phyloP scores from a whole-genome alignment of 2,329 filamentous ascomycete genomes.

The Pseudogymnoascus sp. region DNA sequence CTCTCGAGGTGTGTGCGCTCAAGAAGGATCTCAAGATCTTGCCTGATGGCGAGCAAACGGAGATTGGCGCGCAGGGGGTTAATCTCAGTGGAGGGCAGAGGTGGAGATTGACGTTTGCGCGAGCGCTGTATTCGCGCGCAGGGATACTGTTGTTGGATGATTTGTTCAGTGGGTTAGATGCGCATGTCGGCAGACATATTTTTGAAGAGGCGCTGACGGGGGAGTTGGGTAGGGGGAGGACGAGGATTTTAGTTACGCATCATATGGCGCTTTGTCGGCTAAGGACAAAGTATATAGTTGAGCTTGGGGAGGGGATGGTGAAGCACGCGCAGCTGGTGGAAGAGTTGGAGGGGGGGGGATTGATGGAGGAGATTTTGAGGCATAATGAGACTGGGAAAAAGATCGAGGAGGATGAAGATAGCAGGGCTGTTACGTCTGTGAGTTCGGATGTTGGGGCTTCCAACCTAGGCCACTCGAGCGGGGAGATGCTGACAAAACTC shows the following conservation, averaged over 20 bases:
- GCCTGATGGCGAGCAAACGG: constrained; percentile 66
- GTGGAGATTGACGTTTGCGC: constrained; percentile 72
- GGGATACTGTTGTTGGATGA: constrained; percentile 73
- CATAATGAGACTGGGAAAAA: constrained; percentile 42
- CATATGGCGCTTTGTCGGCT: constrained; percentile 65
- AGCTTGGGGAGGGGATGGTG: constrained; percentile 60
- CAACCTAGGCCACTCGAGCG: no score
- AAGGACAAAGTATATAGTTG: constrained; percentile 64
- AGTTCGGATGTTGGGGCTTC: no score
- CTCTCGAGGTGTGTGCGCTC: constrained; percentile 64
- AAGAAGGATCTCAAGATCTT: constrained; percentile 70
- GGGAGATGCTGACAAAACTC: constrained; percentile 41
- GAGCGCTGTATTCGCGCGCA: constrained; percentile 71
- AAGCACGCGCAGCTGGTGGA: constrained; percentile 56
- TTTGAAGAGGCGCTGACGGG: constrained; percentile 70
- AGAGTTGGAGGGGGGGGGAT: constrained; percentile 52
- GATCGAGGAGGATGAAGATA: constrained; percentile 40
- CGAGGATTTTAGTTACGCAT: constrained; percentile 72
- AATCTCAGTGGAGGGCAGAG: constrained; percentile 78
- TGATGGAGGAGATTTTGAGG: constrained; percentile 47
- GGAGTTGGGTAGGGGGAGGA: constrained; percentile 59
- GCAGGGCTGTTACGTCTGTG: constrained; percentile 48
- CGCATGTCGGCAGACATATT: constrained; percentile 70
- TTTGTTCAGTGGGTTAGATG: constrained; percentile 73
- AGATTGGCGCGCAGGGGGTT: constrained; percentile 77